Percentiles rank a stretch among this genome's conserved stretches.
These are phyloP conservation scores for Malbranchea zuffiana DNA, from an alignment of 2,329 filamentous ascomycete genomes.

Conservation along the genomic window DNA sequence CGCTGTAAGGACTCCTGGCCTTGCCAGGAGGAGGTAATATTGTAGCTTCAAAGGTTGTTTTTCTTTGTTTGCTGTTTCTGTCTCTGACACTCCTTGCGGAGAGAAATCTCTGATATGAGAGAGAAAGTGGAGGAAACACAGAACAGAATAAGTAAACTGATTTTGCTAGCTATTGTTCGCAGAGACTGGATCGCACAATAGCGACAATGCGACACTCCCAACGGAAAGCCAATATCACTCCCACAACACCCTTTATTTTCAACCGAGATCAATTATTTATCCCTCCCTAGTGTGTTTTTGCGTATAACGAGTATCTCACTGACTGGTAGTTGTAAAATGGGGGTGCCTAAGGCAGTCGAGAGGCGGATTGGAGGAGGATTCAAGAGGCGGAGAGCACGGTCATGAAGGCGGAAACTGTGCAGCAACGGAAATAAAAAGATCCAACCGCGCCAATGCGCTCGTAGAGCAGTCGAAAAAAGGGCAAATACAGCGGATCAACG, in stretches of 20 bases:
- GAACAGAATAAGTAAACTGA: constrained; percentile 10
- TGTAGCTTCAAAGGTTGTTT: constrained; percentile 13
- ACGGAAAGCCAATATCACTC: constrained; percentile 17
- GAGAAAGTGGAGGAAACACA: constrained; percentile 13
- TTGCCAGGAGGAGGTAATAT: constrained; percentile 9
- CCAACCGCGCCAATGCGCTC: no score
- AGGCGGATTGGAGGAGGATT: no score
- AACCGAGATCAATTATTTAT: constrained; percentile 1
- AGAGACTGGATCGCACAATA: constrained; percentile 29
- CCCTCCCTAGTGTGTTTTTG: no score
- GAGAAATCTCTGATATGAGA: constrained; percentile 13
- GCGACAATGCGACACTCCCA: constrained; percentile 24
- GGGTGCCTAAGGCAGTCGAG: no score
- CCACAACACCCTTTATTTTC: constrained; percentile 6
- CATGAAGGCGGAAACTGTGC: no score
- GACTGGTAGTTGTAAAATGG: no score
- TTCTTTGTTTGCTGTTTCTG: constrained; percentile 16
- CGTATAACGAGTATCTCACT: no score
- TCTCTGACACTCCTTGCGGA: constrained; percentile 14
- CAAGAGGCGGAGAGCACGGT: no score
- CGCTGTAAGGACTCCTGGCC: constrained; percentile 8
- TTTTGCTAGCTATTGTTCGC: constrained; percentile 36
- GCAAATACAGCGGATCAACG: no score
- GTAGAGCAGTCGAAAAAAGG: no score
- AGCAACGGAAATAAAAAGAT: no score